A percentile compares a stretch with the other conserved stretches of the same genome.
Evolutionary conservation across 1,284 basidiomycete genomes (phyloP).

Genomic region (Apiotrichum gracile): DNA sequence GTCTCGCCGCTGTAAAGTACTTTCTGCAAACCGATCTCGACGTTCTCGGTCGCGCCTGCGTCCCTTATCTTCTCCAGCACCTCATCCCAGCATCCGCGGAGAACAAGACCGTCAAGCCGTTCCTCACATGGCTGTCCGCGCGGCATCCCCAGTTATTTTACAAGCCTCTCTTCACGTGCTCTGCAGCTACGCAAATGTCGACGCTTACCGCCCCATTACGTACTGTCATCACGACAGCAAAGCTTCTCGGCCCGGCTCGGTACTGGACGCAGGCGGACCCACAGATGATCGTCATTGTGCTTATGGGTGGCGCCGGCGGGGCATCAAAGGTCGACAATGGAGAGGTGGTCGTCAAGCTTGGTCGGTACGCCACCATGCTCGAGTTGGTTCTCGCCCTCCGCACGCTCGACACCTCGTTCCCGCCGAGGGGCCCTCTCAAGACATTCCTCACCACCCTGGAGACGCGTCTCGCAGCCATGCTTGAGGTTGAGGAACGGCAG

Average conservation of each 20-base stretch:
- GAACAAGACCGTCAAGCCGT: slow-evolving; percentile 9
- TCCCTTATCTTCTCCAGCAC: slow-evolving; percentile 16
- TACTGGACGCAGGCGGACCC: slow-evolving; percentile 63
- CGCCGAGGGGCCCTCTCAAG: background rate
- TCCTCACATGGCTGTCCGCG: slow-evolving; percentile 23
- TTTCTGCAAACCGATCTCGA: slow-evolving; percentile 14
- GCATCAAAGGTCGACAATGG: slow-evolving; percentile 26
- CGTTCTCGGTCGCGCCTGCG: slow-evolving; percentile 1
- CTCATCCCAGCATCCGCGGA: slow-evolving; percentile 4
- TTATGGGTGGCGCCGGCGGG: slow-evolving; percentile 43
- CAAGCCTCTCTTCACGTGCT: slow-evolving; percentile 66
- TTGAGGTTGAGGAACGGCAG: slow-evolving; percentile 57
- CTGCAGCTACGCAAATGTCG: slow-evolving; percentile 58
- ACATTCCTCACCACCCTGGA: slow-evolving; percentile 58
- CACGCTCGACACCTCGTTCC: background rate
- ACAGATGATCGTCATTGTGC: slow-evolving; percentile 68
- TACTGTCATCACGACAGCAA: slow-evolving; percentile 53
- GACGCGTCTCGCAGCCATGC: slow-evolving; percentile 54
- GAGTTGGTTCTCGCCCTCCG: slow-evolving; percentile 57
- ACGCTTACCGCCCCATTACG: slow-evolving; percentile 58
- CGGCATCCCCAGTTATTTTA: slow-evolving; percentile 61
- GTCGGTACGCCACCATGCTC: slow-evolving; percentile 60
- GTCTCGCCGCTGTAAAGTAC: background rate
- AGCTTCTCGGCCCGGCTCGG: slow-evolving; percentile 52
- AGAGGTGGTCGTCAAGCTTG: slow-evolving; percentile 56